Conservation (phyloP, 257 asterid species). For the Solanum habrochaites region DNA sequence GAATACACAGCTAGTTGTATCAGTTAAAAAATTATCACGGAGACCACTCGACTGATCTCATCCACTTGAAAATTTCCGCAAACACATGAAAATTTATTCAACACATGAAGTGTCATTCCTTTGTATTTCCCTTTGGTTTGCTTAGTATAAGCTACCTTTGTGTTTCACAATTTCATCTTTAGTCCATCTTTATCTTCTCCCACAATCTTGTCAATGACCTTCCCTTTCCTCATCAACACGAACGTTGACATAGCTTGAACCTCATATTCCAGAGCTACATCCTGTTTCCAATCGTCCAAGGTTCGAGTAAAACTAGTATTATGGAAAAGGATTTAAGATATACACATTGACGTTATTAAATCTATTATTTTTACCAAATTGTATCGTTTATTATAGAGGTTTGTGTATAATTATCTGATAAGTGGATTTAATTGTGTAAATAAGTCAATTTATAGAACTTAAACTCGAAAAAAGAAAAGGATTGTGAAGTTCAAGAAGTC, state of each 20-base stretch:
- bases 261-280: conserved; percentile 11
- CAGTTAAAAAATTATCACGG: background rate
- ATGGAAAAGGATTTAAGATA: background rate
- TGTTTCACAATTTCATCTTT: background rate
- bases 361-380: no score
- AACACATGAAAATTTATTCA: background rate
- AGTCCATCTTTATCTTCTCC: background rate
- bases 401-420: background rate
- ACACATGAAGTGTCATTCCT: no score
- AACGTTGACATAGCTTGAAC: conserved; percentile 23
- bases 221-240: conserved; percentile 9
- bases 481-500: background rate
- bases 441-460: background rate
- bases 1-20: background rate
- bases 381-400: background rate
- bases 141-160: background rate
- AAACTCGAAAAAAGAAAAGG: background rate
- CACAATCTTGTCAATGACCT: conserved; percentile 7
- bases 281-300: background rate
- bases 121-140: no score
- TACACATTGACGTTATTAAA: no score
- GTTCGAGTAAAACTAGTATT: background rate
- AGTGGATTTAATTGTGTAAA: background rate
- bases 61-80: background rate
- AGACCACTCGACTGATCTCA: background rate